Percentiles rank a stretch among this genome's conserved stretches.
Conservation (phyloP, 306 rosid species). For the Arachis stenosperma region DNA sequence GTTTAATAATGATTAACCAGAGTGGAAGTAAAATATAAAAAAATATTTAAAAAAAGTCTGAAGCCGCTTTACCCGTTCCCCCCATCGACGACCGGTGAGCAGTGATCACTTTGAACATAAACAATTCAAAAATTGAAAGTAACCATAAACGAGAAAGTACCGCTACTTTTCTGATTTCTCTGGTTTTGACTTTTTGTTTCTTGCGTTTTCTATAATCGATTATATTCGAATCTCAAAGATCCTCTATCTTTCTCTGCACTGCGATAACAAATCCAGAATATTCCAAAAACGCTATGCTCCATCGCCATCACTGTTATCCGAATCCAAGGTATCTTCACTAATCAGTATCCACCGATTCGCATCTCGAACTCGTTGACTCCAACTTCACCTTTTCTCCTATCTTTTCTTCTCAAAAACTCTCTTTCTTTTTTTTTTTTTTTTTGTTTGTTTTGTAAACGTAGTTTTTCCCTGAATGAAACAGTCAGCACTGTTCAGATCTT, state of each 20-base stretch:
- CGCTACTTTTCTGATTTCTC: conserved; percentile 17
- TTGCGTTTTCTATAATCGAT: conserved; percentile 7
- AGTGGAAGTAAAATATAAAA: too few species aligned
- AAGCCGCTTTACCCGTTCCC: too few species aligned
- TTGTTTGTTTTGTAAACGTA: too few species aligned
- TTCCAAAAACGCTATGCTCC: conserved; percentile 36
- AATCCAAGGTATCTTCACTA: conserved; percentile 32
- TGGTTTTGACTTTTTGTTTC: background rate
- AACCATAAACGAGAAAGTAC: background rate
- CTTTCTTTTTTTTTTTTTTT: background rate
- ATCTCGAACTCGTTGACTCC: background rate
- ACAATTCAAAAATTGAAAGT: background rate
- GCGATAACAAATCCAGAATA: conserved; percentile 38
- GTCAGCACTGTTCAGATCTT: conserved; percentile 3
- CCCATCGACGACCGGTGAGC: too few species aligned
- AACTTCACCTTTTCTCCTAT: background rate
- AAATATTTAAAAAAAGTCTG: too few species aligned
- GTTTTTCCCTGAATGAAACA: background rate
- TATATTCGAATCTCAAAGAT: background rate
- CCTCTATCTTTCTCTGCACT: background rate
- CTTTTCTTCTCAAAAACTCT: background rate
- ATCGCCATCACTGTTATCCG: background rate
- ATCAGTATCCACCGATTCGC: background rate
- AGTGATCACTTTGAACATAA: background rate
- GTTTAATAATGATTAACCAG: too few species aligned